These are phyloP conservation scores for Colletotrichum somersetense DNA, from an alignment of 2,329 filamentous ascomycete species.

Conservation along the genomic window DNA sequence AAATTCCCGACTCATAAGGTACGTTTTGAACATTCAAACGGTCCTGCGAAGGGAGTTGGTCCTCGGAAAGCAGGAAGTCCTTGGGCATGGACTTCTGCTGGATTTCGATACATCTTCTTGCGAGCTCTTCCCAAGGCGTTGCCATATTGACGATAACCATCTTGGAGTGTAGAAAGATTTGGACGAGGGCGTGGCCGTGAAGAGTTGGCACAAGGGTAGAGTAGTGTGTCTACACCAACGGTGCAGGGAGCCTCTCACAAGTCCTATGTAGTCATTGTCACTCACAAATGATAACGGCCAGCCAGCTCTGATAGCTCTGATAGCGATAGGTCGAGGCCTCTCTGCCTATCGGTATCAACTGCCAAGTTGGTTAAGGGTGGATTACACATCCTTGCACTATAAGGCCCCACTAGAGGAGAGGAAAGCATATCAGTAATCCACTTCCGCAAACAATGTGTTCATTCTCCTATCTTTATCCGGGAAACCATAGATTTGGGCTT, in stretches of 20 bases:
- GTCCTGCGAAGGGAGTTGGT: conserved; percentile 64
- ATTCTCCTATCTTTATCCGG: conserved; percentile 9
- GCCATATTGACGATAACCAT: background rate
- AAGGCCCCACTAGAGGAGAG: background rate
- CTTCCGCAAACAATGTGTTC: background rate
- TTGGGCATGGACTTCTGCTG: conserved; percentile 62
- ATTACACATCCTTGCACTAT: background rate
- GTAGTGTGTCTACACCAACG: background rate
- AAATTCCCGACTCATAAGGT: conserved; percentile 69
- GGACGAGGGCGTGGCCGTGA: background rate
- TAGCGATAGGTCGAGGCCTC: background rate
- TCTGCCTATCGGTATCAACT: conserved; percentile 29
- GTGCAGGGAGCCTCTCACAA: background rate
- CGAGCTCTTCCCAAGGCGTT: conserved; percentile 16
- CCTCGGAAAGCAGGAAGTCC: conserved; percentile 67
- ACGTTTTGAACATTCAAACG: conserved; percentile 69
- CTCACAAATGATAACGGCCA: background rate
- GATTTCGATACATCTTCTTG: conserved; percentile 11
- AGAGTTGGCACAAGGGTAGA: background rate
- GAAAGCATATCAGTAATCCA: background rate
- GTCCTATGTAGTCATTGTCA: background rate
- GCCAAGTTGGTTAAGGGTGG: background rate
- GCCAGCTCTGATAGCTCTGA: background rate
- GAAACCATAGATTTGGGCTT: background rate
- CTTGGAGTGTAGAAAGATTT: background rate